Conservation (phyloP, 1,139 yeast species). For the Debaryomyces fabryi region DNA sequence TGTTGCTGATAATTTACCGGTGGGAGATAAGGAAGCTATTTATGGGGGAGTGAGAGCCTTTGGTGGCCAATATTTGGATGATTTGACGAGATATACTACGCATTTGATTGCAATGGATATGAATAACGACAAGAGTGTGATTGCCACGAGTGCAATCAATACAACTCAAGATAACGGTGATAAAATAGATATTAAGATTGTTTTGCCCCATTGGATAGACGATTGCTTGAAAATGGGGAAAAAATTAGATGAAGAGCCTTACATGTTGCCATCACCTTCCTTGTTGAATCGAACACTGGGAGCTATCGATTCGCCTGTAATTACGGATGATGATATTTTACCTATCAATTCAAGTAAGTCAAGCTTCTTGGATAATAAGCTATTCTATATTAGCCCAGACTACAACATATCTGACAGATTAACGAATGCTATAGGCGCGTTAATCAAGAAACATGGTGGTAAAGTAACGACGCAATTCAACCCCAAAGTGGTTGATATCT, state of each 20-base stretch:
- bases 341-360: conserved; percentile 14
- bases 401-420: conserved; percentile 37
- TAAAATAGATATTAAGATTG: conserved; percentile 56
- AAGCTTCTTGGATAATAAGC: conserved; percentile 26
- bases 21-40: conserved; percentile 64
- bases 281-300: conserved; percentile 8
- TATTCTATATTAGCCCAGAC: conserved; percentile 35
- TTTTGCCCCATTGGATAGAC: conserved; percentile 76
- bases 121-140: conserved; percentile 51
- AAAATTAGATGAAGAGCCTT: conserved; percentile 55
- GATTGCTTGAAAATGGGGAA: conserved; percentile 62
- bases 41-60: conserved; percentile 68
- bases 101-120: conserved; percentile 68
- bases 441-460: conserved; percentile 41
- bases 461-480: conserved; percentile 22
- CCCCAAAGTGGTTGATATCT: conserved; percentile 50
- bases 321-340: conserved; percentile 13
- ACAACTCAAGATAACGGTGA: conserved; percentile 25
- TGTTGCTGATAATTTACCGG: conserved; percentile 57
- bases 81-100: conserved; percentile 71
- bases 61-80: conserved; percentile 73
- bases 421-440: conserved; percentile 24
- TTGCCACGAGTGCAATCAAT: conserved; percentile 43
- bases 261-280: conserved; percentile 43
- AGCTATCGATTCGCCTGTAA: conserved; percentile 7